These are phyloP conservation scores for Boletus sp. DNA, from an alignment of 768 basidiomycete genomes.

Conservation along the genomic window DNA sequence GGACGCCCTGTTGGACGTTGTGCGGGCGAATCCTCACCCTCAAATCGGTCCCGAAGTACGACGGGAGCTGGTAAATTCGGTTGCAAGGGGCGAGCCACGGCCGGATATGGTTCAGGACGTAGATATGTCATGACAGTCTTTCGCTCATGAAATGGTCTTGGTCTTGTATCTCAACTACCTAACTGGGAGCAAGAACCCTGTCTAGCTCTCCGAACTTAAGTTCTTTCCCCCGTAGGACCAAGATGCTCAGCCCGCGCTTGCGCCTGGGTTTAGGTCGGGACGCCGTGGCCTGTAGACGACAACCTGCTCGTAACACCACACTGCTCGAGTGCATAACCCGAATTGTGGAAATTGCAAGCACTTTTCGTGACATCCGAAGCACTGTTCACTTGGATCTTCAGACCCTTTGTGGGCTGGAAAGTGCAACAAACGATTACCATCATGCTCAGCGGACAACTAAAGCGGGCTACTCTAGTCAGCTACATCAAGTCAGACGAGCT, in stretches of 20 bases:
- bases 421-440: not conserved
- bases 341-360: not conserved
- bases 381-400: not conserved
- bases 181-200: not conserved
- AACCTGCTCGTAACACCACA: not conserved
- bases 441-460: not conserved
- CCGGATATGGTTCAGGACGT: slow-evolving; percentile 63
- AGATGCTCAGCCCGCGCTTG: too few species aligned
- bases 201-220: too few species aligned
- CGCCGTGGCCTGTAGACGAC: not conserved
- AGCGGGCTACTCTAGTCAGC: not conserved
- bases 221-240: too few species aligned
- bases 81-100: slow-evolving; percentile 80
- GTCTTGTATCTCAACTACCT: not conserved
- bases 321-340: not conserved
- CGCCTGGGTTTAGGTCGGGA: not conserved
- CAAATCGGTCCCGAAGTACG: slow-evolving; percentile 90
- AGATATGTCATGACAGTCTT: slow-evolving; percentile 47
- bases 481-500: not conserved
- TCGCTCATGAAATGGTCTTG: not conserved
- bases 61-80: slow-evolving; percentile 84
- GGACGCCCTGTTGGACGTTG: slow-evolving; percentile 92
- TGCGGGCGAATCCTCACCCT: slow-evolving; percentile 80
- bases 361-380: not conserved
- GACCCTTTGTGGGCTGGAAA: not conserved